A percentile compares a stretch with the other conserved stretches of the same genome.
These are phyloP conservation scores for Clathrus columnatus DNA, from an alignment of 768 basidiomycete genomes.

Conservation along the genomic window DNA sequence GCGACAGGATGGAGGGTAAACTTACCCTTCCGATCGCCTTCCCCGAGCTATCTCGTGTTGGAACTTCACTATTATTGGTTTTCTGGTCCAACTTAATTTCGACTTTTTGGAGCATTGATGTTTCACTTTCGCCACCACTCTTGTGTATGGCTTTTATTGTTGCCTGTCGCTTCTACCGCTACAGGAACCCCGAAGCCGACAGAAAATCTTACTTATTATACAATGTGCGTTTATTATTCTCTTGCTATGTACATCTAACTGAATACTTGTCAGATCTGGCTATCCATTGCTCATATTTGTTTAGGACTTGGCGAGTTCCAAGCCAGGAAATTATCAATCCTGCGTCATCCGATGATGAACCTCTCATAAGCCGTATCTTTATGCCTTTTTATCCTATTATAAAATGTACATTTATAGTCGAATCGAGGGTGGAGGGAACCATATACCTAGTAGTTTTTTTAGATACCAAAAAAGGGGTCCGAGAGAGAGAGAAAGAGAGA, in stretches of 20 bases:
- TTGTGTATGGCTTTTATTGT: conserved; percentile 14
- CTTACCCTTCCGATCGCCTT: conserved; percentile 21
- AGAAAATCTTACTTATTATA: conserved; percentile 22
- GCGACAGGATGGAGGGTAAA: conserved; percentile 23
- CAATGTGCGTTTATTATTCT: conserved; percentile 17
- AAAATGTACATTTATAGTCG: background rate
- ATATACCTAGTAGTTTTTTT: too few relatives aligned
- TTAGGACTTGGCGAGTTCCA: conserved; percentile 4
- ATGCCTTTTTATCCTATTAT: background rate
- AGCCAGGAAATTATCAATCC: background rate
- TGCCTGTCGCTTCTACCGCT: conserved; percentile 16
- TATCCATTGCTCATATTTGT: conserved; percentile 8
- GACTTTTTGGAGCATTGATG: conserved; percentile 12
- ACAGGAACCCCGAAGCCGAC: conserved; percentile 15
- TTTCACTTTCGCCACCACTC: conserved; percentile 6
- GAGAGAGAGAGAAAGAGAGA: too few relatives aligned
- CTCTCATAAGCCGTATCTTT: conserved; percentile 2
- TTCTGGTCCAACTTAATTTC: conserved; percentile 9
- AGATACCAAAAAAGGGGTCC: too few relatives aligned
- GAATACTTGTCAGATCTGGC: conserved; percentile 1
- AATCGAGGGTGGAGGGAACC: too few relatives aligned
- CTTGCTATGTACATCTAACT: background rate
- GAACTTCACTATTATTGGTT: conserved; percentile 9
- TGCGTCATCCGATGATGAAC: conserved; percentile 5
- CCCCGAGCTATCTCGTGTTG: conserved; percentile 12